Evolutionary conservation across 176 grass and related monocot species (phyloP).

Genomic region (Rhynchospora breviuscula): DNA sequence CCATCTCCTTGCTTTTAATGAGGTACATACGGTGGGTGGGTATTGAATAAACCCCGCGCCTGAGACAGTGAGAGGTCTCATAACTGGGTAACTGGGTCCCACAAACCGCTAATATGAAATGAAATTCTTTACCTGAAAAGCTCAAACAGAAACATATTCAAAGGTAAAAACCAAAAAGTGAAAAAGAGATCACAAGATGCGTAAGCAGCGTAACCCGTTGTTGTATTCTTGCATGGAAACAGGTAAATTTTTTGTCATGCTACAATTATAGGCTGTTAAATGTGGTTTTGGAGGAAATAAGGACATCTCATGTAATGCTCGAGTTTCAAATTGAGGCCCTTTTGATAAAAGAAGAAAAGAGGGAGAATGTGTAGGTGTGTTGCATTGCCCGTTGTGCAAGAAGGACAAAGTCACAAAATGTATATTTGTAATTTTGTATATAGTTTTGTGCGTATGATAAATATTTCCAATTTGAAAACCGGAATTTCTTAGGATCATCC

Average conservation of each 20-base stretch:
- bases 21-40: background rate
- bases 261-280: background rate
- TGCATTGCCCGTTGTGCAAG: no score
- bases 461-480: no score
- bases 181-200: constrained; percentile 6
- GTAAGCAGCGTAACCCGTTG: background rate
- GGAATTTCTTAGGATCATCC: no score
- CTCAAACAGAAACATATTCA: background rate
- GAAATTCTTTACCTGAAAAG: constrained; percentile 4
- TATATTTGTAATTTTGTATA: no score
- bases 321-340: no score
- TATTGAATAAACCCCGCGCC: constrained; percentile 15
- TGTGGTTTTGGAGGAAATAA: background rate
- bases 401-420: no score
- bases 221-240: background rate
- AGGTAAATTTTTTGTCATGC: background rate
- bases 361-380: no score
- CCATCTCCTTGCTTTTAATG: background rate
- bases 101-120: background rate
- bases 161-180: constrained; percentile 4
- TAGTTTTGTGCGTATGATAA: no score
- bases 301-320: background rate
- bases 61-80: constrained; percentile 11
- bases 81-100: background rate
- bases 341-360: no score